A percentile compares a stretch with the other conserved stretches of the same genome.
Evolutionary conservation across 2,329 filamentous ascomycete species (phyloP).

Genomic region (Aspergillus pseudonomiae): DNA sequence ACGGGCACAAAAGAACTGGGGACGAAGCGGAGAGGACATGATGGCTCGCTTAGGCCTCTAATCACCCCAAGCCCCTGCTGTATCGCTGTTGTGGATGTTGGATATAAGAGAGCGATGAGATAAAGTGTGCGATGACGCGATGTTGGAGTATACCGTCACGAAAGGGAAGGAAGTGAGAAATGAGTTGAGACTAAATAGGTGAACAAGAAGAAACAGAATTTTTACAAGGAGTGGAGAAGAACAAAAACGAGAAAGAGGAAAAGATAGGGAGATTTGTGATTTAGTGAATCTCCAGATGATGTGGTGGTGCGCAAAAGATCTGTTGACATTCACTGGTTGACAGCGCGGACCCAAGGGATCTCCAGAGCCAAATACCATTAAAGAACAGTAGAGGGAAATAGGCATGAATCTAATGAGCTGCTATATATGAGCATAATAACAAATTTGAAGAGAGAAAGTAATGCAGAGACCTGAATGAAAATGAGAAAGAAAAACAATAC

Average conservation of each 20-base stretch:
- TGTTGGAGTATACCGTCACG: conserved; percentile 3
- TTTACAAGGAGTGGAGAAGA: conserved; percentile 11
- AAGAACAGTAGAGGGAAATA: background rate
- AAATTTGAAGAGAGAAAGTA: background rate
- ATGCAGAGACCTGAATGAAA: background rate
- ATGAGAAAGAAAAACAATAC: background rate
- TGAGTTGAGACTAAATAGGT: conserved; percentile 13
- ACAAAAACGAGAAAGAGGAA: conserved; percentile 2
- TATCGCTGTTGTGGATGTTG: background rate
- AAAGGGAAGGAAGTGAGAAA: background rate
- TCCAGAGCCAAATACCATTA: background rate
- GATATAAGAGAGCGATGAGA: background rate
- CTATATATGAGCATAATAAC: conserved; percentile 7
- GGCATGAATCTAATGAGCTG: background rate
- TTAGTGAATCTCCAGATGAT: conserved; percentile 1
- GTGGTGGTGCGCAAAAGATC: background rate
- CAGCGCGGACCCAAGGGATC: background rate
- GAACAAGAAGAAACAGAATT: conserved; percentile 14
- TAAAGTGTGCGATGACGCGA: background rate
- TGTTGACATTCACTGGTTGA: conserved; percentile 7
- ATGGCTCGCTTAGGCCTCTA: background rate
- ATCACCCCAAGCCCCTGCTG: background rate
- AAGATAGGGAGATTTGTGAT: background rate
- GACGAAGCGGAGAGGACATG: conserved; percentile 34
- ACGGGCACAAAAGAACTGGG: conserved; percentile 47